phyloP scores from a whole-genome alignment of 1,284 basidiomycete genomes.

The Cryptococcus hybrid region DNA sequence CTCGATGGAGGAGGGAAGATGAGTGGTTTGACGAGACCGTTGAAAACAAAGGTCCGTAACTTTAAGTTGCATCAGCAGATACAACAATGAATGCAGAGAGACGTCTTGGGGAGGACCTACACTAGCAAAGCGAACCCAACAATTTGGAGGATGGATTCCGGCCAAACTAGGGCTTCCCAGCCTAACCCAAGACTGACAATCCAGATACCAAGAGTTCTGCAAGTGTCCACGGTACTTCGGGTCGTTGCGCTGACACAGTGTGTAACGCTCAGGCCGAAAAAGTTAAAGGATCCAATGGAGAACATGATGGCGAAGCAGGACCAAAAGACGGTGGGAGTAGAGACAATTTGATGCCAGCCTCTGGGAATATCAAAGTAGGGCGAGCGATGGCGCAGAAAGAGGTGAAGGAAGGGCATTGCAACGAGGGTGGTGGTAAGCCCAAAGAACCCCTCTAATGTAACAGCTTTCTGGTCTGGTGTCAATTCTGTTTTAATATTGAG shows the following conservation, averaged over 20 bases:
- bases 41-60: constrained; percentile 58
- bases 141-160: constrained; percentile 81
- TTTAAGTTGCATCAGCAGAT: constrained; percentile 5
- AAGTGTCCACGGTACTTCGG: constrained; percentile 89
- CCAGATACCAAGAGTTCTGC: constrained; percentile 80
- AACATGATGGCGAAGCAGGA: constrained; percentile 74
- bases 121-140: constrained; percentile 87
- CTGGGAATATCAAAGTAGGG: constrained; percentile 89
- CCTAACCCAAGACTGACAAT: constrained; percentile 79
- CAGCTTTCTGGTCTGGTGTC: constrained; percentile 59
- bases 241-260: constrained; percentile 84
- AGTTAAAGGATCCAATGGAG: constrained; percentile 93
- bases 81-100: not conserved
- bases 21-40: constrained; percentile 69
- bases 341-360: constrained; percentile 85
- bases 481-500: not conserved
- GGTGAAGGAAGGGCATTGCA: constrained; percentile 50
- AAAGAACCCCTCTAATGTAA: constrained; percentile 92
- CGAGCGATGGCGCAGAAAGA: constrained; percentile 61
- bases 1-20: constrained; percentile 45
- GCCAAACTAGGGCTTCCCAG: constrained; percentile 86
- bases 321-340: constrained; percentile 72
- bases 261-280: constrained; percentile 90
- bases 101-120: constrained; percentile 45
- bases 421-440: constrained; percentile 64